Conservation (phyloP, 139 green algal species). For the Spirogloea muscicola region DNA sequence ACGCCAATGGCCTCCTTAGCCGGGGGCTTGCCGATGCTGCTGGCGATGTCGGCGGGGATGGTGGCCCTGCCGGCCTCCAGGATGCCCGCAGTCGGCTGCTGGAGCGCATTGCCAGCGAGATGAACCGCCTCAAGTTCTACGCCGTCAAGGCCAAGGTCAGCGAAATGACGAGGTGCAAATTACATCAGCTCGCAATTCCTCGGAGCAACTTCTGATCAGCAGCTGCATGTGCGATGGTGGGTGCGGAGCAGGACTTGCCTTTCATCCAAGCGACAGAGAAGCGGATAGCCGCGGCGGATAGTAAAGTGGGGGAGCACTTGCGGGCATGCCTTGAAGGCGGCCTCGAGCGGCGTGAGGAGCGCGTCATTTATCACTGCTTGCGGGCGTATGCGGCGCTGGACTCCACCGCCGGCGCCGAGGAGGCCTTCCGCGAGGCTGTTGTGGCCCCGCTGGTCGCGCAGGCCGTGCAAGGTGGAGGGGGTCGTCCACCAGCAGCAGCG, state of each 20-base stretch:
- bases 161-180: background rate
- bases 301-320: conserved; percentile 57
- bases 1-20: too few species aligned
- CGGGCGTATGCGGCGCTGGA: conserved; percentile 74
- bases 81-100: conserved; percentile 66
- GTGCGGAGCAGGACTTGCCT: conserved; percentile 58
- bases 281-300: conserved; percentile 56
- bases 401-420: conserved; percentile 56
- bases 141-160: conserved; percentile 46
- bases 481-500: conserved; percentile 7
- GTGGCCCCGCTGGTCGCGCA: conserved; percentile 67
- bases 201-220: background rate
- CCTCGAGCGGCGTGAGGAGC: conserved; percentile 36
- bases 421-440: conserved; percentile 58
- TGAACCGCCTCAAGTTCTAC: conserved; percentile 80
- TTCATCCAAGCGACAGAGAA: conserved; percentile 69
- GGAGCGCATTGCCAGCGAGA: conserved; percentile 82
- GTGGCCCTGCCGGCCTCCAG: conserved; percentile 44
- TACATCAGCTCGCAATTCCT: background rate
- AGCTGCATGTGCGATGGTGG: too few species aligned
- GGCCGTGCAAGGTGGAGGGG: too few species aligned
- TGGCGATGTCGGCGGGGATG: too few species aligned
- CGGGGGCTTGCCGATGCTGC: too few species aligned
- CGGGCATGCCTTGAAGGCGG: conserved; percentile 23
- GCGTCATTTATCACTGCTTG: conserved; percentile 65